These are phyloP conservation scores for Pilatotrama ljubarskyi DNA, from an alignment of 768 basidiomycete species.

Conservation along the genomic window DNA sequence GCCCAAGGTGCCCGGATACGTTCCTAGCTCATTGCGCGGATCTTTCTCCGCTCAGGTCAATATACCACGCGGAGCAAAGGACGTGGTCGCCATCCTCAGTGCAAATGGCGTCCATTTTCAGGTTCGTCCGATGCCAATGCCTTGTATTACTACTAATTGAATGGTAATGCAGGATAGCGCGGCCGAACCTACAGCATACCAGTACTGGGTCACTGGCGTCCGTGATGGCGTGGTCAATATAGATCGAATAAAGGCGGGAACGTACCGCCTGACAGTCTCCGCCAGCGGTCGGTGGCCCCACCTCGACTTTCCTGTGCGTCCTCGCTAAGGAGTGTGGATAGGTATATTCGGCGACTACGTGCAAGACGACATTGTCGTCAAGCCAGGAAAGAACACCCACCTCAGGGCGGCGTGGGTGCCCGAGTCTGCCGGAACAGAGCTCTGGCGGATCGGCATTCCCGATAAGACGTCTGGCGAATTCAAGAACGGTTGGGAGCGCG, in stretches of 20 bases:
- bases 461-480: constrained; percentile 31
- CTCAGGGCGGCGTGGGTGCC: constrained; percentile 24
- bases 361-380: constrained; percentile 26
- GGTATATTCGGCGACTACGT: constrained; percentile 33
- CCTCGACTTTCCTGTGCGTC: too few species aligned
- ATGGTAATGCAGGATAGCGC: constrained; percentile 25
- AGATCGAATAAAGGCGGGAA: constrained; percentile 29
- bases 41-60: constrained; percentile 19
- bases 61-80: constrained; percentile 21
- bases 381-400: constrained; percentile 15
- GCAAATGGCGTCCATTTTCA: constrained; percentile 27
- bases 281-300: constrained; percentile 11
- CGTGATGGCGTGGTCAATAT: constrained; percentile 21
- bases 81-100: constrained; percentile 27
- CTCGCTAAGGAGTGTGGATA: too few species aligned
- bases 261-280: constrained; percentile 30
- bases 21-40: constrained; percentile 22
- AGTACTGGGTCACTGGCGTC: constrained; percentile 29
- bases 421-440: constrained; percentile 27
- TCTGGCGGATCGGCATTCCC: constrained; percentile 31
- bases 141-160: not conserved
- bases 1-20: constrained; percentile 25
- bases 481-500: constrained; percentile 28
- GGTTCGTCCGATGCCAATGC: constrained; percentile 1
- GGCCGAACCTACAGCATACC: constrained; percentile 24